Evolutionary conservation across 257 asterid genomes (phyloP).

Genomic region (Lithospermum erythrorhizon): DNA sequence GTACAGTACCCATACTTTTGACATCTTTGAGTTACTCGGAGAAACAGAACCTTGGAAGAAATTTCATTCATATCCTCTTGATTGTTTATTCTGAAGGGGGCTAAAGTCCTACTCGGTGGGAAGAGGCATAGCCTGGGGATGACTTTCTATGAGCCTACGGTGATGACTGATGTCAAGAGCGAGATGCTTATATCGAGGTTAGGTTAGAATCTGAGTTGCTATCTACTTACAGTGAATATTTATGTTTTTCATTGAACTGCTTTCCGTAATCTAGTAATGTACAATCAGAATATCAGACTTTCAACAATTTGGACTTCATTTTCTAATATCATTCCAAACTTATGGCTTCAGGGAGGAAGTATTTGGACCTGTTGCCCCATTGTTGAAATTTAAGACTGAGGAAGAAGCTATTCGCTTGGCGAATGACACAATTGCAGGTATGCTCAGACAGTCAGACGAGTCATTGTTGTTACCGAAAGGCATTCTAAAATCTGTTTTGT

Average conservation of each 20-base stretch:
- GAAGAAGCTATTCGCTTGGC: slow-evolving; percentile 87
- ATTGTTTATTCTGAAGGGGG: slow-evolving; percentile 48
- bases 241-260: not conserved
- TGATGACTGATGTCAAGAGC: slow-evolving; percentile 61
- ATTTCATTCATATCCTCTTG: not conserved
- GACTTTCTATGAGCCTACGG: slow-evolving; percentile 93
- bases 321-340: slow-evolving; percentile 4
- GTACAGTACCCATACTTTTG: slow-evolving; percentile 10
- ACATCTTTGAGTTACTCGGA: too few relatives aligned
- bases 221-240: not conserved
- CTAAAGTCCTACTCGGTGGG: slow-evolving; percentile 77
- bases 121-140: slow-evolving; percentile 81
- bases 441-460: not conserved
- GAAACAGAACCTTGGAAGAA: not conserved
- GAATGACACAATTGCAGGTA: slow-evolving; percentile 89
- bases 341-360: slow-evolving; percentile 61
- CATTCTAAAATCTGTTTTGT: not conserved
- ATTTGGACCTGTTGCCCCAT: slow-evolving; percentile 98
- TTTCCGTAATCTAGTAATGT: not conserved
- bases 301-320: not conserved
- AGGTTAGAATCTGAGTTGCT: slow-evolving; percentile 9
- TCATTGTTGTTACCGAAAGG: not conserved
- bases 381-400: slow-evolving; percentile 80
- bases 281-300: not conserved
- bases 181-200: slow-evolving; percentile 84